Conservation (phyloP, 1,284 basidiomycete genomes). For the Lignosus rhinocerotis region DNA sequence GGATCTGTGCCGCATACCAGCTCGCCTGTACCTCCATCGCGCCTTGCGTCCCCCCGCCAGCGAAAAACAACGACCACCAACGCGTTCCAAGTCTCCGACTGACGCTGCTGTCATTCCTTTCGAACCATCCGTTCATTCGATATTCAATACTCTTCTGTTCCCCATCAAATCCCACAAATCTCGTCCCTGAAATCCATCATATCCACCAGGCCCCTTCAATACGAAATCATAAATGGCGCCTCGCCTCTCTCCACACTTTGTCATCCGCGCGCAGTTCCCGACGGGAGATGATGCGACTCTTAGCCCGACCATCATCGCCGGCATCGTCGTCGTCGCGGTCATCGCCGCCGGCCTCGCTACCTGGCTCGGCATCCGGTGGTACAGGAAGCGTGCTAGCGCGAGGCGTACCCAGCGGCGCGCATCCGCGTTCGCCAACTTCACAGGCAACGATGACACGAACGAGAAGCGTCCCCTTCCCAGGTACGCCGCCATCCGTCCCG, state of each 20-base stretch:
- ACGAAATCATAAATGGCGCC: conserved; percentile 16
- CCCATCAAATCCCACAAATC: not conserved
- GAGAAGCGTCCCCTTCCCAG: conserved; percentile 21
- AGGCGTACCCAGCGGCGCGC: conserved; percentile 40
- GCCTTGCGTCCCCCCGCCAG: too few relatives aligned
- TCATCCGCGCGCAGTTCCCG: conserved; percentile 6
- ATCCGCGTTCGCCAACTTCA: conserved; percentile 48
- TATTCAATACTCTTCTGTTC: not conserved
- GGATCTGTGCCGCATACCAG: too few relatives aligned
- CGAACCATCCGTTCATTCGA: conserved; percentile 10
- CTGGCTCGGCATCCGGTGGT: conserved; percentile 43
- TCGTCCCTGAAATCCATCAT: not conserved
- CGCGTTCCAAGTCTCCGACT: conserved; percentile 1
- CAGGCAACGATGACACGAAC: conserved; percentile 35
- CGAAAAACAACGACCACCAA: not conserved
- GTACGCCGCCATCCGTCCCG: conserved; percentile 15
- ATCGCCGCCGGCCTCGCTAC: conserved; percentile 37
- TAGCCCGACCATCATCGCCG: conserved; percentile 45
- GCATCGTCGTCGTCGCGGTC: conserved; percentile 47
- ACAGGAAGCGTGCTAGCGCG: conserved; percentile 40
- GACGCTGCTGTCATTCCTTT: conserved; percentile 15
- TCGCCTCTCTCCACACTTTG: conserved; percentile 1
- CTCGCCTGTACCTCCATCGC: too few relatives aligned
- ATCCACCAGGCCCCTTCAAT: not conserved
- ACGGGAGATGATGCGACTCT: conserved; percentile 12